Percentiles rank a stretch among this genome's conserved stretches.
phyloP scores from a whole-genome alignment of 1,139 yeast species.

The Nakaseomyces bracarensis region DNA sequence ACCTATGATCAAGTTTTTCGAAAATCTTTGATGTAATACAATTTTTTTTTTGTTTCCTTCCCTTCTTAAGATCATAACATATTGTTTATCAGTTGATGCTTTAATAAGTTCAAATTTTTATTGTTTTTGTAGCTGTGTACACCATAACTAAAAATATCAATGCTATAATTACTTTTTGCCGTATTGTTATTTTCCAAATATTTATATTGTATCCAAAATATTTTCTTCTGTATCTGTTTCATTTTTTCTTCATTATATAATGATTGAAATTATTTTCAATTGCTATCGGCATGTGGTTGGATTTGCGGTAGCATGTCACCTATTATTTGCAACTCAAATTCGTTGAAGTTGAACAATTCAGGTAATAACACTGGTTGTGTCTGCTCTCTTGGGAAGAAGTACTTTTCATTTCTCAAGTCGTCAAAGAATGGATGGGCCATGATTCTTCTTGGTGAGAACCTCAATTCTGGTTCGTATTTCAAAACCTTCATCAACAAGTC shows the following conservation, averaged over 20 bases:
- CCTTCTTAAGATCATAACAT: too few species aligned
- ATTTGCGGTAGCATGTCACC: conserved; percentile 32
- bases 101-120: too few species aligned
- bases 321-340: conserved; percentile 36
- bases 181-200: too few species aligned
- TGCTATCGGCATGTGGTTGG: conserved; percentile 17
- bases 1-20: too few species aligned
- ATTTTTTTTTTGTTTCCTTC: too few species aligned
- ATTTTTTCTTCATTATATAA: conserved; percentile 3
- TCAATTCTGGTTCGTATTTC: conserved; percentile 62
- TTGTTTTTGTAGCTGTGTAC: too few species aligned
- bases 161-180: too few species aligned
- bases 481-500: conserved; percentile 61
- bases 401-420: conserved; percentile 49
- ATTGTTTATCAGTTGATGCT: too few species aligned
- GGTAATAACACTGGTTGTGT: conserved; percentile 35
- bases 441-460: conserved; percentile 59
- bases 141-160: too few species aligned
- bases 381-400: conserved; percentile 50
- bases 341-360: conserved; percentile 35
- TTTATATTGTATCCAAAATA: too few species aligned
- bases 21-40: too few species aligned
- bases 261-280: conserved; percentile 3
- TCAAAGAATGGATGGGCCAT: conserved; percentile 66
- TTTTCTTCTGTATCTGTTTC: too few species aligned